These are phyloP conservation scores for Cyberlindnera mycetangii DNA, from an alignment of 805 yeast species.

Conservation along the genomic window DNA sequence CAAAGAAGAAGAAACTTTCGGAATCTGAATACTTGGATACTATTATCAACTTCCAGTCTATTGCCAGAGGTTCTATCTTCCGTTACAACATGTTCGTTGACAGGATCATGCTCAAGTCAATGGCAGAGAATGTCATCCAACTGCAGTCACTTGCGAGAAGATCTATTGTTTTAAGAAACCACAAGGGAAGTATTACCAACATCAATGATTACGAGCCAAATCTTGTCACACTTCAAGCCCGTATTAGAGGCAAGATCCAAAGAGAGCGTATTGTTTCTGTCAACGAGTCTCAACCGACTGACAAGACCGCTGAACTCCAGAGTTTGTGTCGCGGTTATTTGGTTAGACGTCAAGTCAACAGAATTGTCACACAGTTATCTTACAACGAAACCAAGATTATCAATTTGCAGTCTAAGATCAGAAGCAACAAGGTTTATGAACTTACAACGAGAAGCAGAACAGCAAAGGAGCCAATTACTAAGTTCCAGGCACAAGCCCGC, in stretches of 20 bases:
- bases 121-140: slow-evolving; percentile 45
- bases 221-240: slow-evolving; percentile 34
- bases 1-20: slow-evolving; percentile 18
- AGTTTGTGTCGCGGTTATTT: slow-evolving; percentile 40
- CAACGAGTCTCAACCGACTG: slow-evolving; percentile 12
- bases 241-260: slow-evolving; percentile 32
- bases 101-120: slow-evolving; percentile 57
- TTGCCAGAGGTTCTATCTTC: slow-evolving; percentile 64
- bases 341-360: slow-evolving; percentile 27
- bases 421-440: slow-evolving; percentile 8
- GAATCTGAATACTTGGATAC: slow-evolving; percentile 24
- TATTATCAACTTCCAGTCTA: slow-evolving; percentile 60
- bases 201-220: slow-evolving; percentile 19
- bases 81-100: slow-evolving; percentile 64
- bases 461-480: slow-evolving; percentile 21
- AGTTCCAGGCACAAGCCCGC: slow-evolving; percentile 38
- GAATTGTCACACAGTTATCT: slow-evolving; percentile 14
- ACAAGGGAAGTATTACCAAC: slow-evolving; percentile 29
- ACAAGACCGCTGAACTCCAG: slow-evolving; percentile 33
- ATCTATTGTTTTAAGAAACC: slow-evolving; percentile 28
- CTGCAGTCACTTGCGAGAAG: slow-evolving; percentile 57
- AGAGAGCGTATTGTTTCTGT: slow-evolving; percentile 14
- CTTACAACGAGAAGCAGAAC: slow-evolving; percentile 4
- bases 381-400: slow-evolving; percentile 19
- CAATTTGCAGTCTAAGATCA: slow-evolving; percentile 19